These are phyloP conservation scores for Raphanus hybrid DNA, from an alignment of 441 rosid species.

Conservation along the genomic window DNA sequence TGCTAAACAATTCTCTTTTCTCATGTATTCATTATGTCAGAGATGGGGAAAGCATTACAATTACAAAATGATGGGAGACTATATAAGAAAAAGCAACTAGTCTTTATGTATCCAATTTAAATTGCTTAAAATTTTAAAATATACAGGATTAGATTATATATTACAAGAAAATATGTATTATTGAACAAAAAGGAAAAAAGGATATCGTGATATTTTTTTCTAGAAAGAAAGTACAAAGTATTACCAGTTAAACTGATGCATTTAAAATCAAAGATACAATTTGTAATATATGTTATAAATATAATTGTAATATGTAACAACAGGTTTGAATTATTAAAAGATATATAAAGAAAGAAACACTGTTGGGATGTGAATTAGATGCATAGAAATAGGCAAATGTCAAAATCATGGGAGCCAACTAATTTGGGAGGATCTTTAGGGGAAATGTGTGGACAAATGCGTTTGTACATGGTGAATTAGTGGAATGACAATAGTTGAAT, in stretches of 20 bases:
- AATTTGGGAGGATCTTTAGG: slow-evolving; percentile 36
- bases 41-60: slow-evolving; percentile 1
- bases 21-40: slow-evolving; percentile 6
- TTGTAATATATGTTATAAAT: neutral
- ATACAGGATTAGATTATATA: neutral
- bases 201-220: neutral
- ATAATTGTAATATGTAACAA: slow-evolving; percentile 7
- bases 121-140: neutral
- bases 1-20: neutral
- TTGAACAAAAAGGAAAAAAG: neutral
- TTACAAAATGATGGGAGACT: neutral
- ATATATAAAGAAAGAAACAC: slow-evolving; percentile 16
- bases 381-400: slow-evolving; percentile 34
- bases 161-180: neutral
- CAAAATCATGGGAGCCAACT: slow-evolving; percentile 50
- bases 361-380: slow-evolving; percentile 41
- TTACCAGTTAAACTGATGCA: slow-evolving; percentile 16
- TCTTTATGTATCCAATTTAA: neutral
- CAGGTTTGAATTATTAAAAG: neutral
- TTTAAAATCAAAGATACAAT: slow-evolving; percentile 14
- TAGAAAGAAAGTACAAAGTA: slow-evolving; percentile 24
- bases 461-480: too few species aligned
- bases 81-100: neutral
- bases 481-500: too few species aligned
- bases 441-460: slow-evolving; percentile 28